Evolutionary conservation across 805 yeast species (phyloP), one percentile per base, ranked within the genome.

Genomic region (Myxozyma geophila): DNA sequence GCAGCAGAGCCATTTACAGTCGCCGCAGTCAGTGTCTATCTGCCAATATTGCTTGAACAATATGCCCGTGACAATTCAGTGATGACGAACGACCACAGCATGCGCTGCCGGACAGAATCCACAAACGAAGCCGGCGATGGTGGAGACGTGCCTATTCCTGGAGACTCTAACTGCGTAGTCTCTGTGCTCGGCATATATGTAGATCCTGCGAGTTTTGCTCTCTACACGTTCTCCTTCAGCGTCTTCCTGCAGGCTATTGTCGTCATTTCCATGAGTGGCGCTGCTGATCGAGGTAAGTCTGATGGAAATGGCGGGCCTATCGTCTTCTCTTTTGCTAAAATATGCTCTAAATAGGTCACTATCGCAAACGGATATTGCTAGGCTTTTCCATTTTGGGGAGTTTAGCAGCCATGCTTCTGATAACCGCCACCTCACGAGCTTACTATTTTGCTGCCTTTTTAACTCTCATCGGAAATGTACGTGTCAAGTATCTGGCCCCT

Each of bases 1-100:
- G 92, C 92, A 0, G 84, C 89, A 21, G 96, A 89, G 73, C 95
- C 95, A 0, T 89, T 88, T 71, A 82, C 88, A 3, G 95, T 89
- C 7, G 85, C 90, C 46, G 92, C 88, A 1, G 87, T 89, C 6
- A 87, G 92, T 0, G 88, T 93, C 0, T 89, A 87, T 73, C 87
- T 89, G 6, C 95, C 95, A 0, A 75, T 89, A 17, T 74, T 89
- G 7, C 75, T 89, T 37, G 92, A 89, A 66, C 88, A 86, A 69
- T 81, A 86, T 64, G 96, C 92, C 0, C 79, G 92, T 23, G 84
- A 82, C 50, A 88, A 87, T 72, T 93, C 91, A 33, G 93, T 89
- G 8, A 72, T 81, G 62, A 75, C 82, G 6, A 78, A 79, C 47
- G 91, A 89, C 72, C 88, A 83, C 66, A 62, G 82, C 1, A 77